These are phyloP conservation scores for Stachybotrys echinatus DNA, from an alignment of 2,329 filamentous ascomycete species.

Conservation along the genomic window DNA sequence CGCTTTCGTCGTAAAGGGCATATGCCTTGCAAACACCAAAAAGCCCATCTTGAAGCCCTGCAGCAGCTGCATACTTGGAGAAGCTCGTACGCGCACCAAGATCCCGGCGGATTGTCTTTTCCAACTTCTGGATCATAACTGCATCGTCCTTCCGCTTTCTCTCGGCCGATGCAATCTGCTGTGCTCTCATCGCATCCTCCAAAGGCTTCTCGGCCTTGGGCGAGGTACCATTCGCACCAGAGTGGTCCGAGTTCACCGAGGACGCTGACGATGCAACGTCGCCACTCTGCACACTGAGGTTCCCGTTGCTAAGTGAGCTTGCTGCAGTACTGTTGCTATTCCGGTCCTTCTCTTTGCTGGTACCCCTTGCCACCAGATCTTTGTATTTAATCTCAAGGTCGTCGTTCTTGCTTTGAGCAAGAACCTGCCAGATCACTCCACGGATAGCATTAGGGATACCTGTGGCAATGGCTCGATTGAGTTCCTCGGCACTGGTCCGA, in stretches of 20 bases:
- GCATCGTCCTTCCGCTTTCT: constrained; percentile 75
- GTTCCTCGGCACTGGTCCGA: constrained; percentile 79
- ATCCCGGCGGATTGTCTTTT: constrained; percentile 88
- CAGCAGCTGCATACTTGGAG: constrained; percentile 89
- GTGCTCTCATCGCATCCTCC: constrained; percentile 60
- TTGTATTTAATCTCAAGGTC: constrained; percentile 83
- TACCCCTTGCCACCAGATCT: constrained; percentile 73
- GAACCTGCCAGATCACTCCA: constrained; percentile 97
- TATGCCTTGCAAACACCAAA: constrained; percentile 98
- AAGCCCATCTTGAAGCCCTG: constrained; percentile 86
- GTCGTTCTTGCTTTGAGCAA: constrained; percentile 91
- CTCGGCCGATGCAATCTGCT: constrained; percentile 59
- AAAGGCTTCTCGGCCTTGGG: constrained; percentile 55
- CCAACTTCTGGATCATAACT: constrained; percentile 69
- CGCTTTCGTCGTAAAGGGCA: constrained; percentile 86
- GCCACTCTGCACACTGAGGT: constrained; percentile 51
- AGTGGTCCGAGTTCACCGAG: constrained; percentile 75
- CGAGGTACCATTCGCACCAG: constrained; percentile 52
- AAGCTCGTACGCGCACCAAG: constrained; percentile 90
- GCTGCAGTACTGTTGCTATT: constrained; percentile 49
- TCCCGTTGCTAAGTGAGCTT: constrained; percentile 49
- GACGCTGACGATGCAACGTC: constrained; percentile 78
- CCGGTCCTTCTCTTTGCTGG: constrained; percentile 69
- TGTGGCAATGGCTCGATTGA: constrained; percentile 84
- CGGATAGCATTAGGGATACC: constrained; percentile 93